Conservation (phyloP, 495 filamentous ascomycete species). For the Penicillium ucsense region DNA sequence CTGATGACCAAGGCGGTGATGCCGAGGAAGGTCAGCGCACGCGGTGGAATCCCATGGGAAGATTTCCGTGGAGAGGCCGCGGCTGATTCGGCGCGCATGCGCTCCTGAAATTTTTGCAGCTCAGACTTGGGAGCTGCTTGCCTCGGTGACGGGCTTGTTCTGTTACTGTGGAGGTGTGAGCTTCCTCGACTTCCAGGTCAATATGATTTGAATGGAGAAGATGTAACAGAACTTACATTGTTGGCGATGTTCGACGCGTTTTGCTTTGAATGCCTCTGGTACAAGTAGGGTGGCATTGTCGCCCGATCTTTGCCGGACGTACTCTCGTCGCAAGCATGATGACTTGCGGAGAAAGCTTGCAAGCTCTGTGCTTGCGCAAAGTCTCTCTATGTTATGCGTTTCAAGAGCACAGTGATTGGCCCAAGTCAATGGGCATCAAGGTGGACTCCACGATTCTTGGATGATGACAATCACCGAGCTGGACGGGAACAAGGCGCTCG, state of each 20-base stretch:
- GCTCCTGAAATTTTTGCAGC: constrained; percentile 5
- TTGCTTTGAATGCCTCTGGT: constrained; percentile 14
- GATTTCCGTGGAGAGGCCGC: constrained; percentile 1
- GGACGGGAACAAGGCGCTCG: too few species aligned
- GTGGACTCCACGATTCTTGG: too few species aligned
- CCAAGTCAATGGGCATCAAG: too few species aligned
- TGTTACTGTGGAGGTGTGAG: neutral
- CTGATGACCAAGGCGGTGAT: constrained; percentile 37
- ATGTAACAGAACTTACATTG: constrained; percentile 5
- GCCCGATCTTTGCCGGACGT: too few species aligned
- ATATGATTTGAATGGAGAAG: neutral
- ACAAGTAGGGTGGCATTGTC: neutral
- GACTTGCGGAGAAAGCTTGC: too few species aligned
- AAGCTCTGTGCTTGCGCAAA: too few species aligned
- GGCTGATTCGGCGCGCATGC: constrained; percentile 1
- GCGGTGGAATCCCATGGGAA: constrained; percentile 21
- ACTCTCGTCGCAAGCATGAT: too few species aligned
- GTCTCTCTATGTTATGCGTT: too few species aligned
- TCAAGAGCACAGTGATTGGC: too few species aligned
- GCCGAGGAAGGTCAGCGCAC: constrained; percentile 30
- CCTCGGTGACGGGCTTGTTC: constrained; percentile 3
- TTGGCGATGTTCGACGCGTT: constrained; percentile 5
- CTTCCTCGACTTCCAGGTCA: neutral
- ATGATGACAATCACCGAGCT: too few species aligned
- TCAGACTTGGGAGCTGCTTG: constrained; percentile 2